Evolutionary conservation across 2,329 filamentous ascomycete species (phyloP).

Genomic region (Fusarium floridanum): DNA sequence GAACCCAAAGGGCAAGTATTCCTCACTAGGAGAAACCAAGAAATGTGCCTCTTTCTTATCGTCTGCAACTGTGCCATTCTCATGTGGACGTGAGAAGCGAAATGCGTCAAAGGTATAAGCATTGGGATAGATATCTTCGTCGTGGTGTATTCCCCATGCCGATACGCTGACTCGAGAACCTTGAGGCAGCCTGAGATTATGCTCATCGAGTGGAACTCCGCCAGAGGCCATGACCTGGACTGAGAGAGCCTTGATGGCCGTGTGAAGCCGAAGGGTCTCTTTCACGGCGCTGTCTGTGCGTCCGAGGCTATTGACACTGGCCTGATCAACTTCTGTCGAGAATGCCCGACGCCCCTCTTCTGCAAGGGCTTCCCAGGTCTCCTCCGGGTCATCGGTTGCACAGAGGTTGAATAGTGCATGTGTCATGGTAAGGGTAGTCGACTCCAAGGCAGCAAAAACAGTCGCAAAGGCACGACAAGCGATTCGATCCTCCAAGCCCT

Average conservation of each 20-base stretch:
- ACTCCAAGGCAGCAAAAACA: neutral
- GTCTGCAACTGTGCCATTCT: neutral
- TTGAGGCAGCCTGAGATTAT: neutral
- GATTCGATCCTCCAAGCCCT: neutral
- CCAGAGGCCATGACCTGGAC: neutral
- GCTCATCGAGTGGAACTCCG: fast-evolving
- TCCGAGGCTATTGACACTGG: neutral
- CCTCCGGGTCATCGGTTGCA: fast-evolving
- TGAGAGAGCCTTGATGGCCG: neutral
- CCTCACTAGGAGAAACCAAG: neutral
- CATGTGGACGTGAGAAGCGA: neutral
- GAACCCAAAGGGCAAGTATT: neutral
- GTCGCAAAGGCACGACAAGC: neutral
- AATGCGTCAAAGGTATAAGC: constrained; percentile 2
- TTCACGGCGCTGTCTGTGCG: constrained; percentile 1
- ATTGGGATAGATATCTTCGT: neutral
- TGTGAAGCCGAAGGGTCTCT: neutral
- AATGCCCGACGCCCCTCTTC: fast-evolving
- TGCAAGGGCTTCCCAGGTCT: neutral
- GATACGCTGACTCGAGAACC: neutral
- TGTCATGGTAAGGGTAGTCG: neutral
- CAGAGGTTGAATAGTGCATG: neutral
- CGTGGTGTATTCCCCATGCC: neutral
- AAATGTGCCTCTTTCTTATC: neutral
- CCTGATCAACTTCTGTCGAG: neutral